Evolutionary conservation across 495 filamentous ascomycete genomes (phyloP), one percentile per base, ranked within the genome.

Genomic region (Penicillium roqueforti): DNA sequence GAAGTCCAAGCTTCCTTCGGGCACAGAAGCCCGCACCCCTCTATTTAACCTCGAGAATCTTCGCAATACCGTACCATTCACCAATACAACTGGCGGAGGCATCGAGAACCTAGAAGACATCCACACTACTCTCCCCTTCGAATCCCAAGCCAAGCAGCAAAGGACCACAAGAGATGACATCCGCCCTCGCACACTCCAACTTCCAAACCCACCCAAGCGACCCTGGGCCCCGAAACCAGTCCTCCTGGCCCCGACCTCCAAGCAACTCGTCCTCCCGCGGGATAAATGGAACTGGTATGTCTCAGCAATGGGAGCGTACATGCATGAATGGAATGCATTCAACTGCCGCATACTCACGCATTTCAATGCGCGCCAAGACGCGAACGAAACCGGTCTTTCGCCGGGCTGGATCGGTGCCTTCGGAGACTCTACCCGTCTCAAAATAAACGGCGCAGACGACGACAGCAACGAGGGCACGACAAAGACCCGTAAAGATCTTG

Each of bases 41-140:
- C 48, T 64, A 6, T 68, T 76, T 47, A 79, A 85, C 29, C 77
- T 95, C 39, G 72, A 79, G 1, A 82, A 88, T 25, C 78, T 95
- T 6, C 73, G 76, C 9, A 82, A 86, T 26, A 79, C 86, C 6
- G 83, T 82, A 31, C 90, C 90, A 0, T 83, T 92, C 37, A 71
- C 72, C 3, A 70, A 70, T 29, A 70, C 75, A 14, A 67, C 78
- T 11, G 75, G 68, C 22, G 81, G 84, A 13, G 75, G 75, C 3
- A 82, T 92, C 5, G 69, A 76, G 18, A 82, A 83, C 32, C 76
- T 95, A 29, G 75, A 77, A 19, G 88, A 89, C 56, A 68, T 96
- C 32, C 76, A 75, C 22, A 72, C 79, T 6, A 84, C 75, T 2
- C 80, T 96, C 1, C 90, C 90, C 0, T 93, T 92, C 66, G 70